Percentiles rank a stretch among this genome's conserved stretches.
These are phyloP conservation scores for Solanum etuberosum DNA, from an alignment of 257 asterid species.

Conservation along the genomic window DNA sequence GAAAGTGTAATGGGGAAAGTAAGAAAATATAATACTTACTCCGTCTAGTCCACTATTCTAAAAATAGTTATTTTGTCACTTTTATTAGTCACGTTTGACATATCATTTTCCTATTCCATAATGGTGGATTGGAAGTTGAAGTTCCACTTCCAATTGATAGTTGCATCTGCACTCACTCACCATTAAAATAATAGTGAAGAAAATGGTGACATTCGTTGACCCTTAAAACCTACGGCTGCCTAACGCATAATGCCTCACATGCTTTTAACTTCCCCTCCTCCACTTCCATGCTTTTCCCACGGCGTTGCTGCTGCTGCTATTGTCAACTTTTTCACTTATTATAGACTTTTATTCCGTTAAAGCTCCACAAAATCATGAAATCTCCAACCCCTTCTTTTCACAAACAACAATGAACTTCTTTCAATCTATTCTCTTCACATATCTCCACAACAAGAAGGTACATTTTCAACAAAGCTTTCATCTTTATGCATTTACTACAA, in stretches of 20 bases:
- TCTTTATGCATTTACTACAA: neutral
- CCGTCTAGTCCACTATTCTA: neutral
- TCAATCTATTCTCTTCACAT: slow-evolving; percentile 8
- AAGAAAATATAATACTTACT: neutral
- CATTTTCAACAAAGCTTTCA: neutral
- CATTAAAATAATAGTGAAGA: neutral
- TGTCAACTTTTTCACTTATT: neutral
- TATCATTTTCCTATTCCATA: neutral
- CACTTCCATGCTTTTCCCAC: neutral
- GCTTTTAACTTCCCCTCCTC: neutral
- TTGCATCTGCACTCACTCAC: neutral
- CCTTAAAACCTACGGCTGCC: neutral
- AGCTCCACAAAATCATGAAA: neutral
- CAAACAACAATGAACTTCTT: slow-evolving; percentile 26
- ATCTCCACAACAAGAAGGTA: slow-evolving; percentile 43
- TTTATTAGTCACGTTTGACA: no score
- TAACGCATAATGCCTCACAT: slow-evolving; percentile 10
- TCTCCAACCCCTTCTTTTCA: neutral
- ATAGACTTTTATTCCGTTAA: neutral
- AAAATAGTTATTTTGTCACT: neutral
- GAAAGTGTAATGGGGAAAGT: neutral
- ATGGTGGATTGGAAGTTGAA: neutral
- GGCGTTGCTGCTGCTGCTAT: neutral
- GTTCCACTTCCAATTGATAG: neutral
- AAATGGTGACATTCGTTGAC: neutral